phyloP scores from a whole-genome alignment of 139 green algal genomes.

The Picochlorum sp. region DNA sequence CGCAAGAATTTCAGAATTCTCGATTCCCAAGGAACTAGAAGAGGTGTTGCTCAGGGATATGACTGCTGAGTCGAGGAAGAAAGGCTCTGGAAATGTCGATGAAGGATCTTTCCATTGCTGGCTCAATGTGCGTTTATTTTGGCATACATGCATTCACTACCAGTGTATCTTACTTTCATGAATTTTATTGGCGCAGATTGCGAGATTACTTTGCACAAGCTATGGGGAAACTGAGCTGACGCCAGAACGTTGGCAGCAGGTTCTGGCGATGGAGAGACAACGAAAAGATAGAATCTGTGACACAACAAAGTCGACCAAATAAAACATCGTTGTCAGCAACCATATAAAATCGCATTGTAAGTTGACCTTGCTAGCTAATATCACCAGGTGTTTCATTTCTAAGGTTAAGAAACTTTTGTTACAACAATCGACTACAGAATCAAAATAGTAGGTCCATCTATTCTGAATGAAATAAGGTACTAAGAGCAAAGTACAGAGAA shows the following conservation, averaged over 20 bases:
- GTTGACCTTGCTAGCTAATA: too few relatives aligned
- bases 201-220: constrained; percentile 28
- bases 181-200: constrained; percentile 1
- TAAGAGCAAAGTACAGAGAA: not conserved
- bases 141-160: not conserved
- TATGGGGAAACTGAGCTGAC: constrained; percentile 29
- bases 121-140: constrained; percentile 26
- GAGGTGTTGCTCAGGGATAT: constrained; percentile 21
- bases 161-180: too few relatives aligned
- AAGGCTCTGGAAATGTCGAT: constrained; percentile 3
- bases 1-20: constrained; percentile 19
- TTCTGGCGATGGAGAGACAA: constrained; percentile 23
- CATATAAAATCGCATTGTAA: too few relatives aligned
- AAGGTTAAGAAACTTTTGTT: too few relatives aligned
- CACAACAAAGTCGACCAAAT: not conserved
- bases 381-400: too few relatives aligned
- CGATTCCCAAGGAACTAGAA: constrained; percentile 13
- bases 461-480: too few relatives aligned
- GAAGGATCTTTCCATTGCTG: constrained; percentile 27
- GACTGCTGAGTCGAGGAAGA: constrained; percentile 18
- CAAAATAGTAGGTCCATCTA: too few relatives aligned
- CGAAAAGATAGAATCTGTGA: constrained; percentile 14
- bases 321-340: not conserved
- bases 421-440: too few relatives aligned
- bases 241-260: constrained; percentile 21